phyloP scores from a whole-genome alignment of 1,284 basidiomycete species.

The Boletellus deceptivus region DNA sequence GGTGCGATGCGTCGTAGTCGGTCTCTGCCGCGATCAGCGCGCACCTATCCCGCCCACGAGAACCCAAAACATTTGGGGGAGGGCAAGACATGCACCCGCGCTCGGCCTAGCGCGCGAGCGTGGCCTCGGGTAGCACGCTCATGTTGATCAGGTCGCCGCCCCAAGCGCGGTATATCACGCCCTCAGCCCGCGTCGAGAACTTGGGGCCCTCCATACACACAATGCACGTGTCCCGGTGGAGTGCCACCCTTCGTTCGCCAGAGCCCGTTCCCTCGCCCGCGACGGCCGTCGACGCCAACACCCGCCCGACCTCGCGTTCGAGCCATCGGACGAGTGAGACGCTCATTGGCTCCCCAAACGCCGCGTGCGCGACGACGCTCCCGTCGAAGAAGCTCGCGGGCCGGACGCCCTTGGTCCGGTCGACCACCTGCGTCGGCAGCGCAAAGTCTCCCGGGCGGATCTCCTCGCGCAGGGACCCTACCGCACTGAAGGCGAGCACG shows the following conservation, averaged over 20 bases:
- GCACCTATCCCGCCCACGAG: slow-evolving; percentile 53
- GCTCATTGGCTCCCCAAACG: slow-evolving; percentile 91
- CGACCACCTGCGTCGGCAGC: slow-evolving; percentile 93
- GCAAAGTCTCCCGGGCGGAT: slow-evolving; percentile 89
- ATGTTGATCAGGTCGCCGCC: slow-evolving; percentile 96
- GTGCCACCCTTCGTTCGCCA: slow-evolving; percentile 45
- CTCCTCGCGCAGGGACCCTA: slow-evolving; percentile 94
- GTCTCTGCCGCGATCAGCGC: slow-evolving; percentile 88
- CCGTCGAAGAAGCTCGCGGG: slow-evolving; percentile 87
- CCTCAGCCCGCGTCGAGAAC: slow-evolving; percentile 94
- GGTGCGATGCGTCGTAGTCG: slow-evolving; percentile 90
- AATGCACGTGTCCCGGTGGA: slow-evolving; percentile 83
- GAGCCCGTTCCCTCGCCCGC: slow-evolving; percentile 33
- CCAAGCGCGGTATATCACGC: slow-evolving; percentile 89
- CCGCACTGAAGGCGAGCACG: slow-evolving; percentile 93
- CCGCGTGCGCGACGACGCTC: slow-evolving; percentile 85
- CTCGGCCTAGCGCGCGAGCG: slow-evolving; percentile 94
- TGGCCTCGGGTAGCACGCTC: slow-evolving; percentile 95
- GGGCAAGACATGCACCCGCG: slow-evolving; percentile 55
- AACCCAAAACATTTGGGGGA: too few species aligned
- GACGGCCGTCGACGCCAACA: slow-evolving; percentile 50
- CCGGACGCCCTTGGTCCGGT: slow-evolving; percentile 91
- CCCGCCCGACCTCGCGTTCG: slow-evolving; percentile 61
- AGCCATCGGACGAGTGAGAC: slow-evolving; percentile 68
- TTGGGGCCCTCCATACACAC: slow-evolving; percentile 98